Evolutionary conservation across 2,329 filamentous ascomycete genomes (phyloP).

Genomic region (Aspergillus eucalypticola): DNA sequence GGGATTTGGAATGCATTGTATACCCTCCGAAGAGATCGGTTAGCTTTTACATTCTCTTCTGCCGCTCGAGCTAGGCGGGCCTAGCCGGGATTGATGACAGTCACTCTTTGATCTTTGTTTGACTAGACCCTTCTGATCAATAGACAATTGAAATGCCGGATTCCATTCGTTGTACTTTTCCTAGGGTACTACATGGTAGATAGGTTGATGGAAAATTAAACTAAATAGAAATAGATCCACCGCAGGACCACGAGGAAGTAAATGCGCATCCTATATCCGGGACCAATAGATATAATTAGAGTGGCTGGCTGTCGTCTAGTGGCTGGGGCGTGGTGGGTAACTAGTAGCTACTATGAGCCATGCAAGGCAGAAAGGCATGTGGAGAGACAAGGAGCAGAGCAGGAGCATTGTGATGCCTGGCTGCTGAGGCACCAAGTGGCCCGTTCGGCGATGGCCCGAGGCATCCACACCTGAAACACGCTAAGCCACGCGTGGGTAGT

Average conservation of each 20-base stretch:
- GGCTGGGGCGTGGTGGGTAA: neutral
- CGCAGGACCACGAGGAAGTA: no score
- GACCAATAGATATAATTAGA: neutral
- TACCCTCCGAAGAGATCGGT: neutral
- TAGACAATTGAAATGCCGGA: neutral
- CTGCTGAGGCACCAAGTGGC: conserved; percentile 10
- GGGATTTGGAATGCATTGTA: neutral
- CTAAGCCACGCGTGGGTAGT: conserved; percentile 19
- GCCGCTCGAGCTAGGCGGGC: neutral
- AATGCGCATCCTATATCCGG: neutral
- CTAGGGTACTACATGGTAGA: no score
- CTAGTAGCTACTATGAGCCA: neutral
- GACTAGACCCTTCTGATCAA: neutral
- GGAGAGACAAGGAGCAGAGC: no score
- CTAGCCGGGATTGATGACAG: neutral
- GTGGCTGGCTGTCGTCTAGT: neutral
- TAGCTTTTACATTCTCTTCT: neutral
- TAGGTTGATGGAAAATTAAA: no score
- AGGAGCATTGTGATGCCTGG: neutral
- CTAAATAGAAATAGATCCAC: no score
- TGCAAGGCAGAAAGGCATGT: neutral
- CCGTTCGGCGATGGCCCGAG: conserved; percentile 20
- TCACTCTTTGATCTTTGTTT: neutral
- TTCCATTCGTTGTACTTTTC: neutral
- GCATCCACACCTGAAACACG: conserved; percentile 32